Conservation (phyloP, 192 early-diverging fungal genomes). For the Dissophora globulifera region DNA sequence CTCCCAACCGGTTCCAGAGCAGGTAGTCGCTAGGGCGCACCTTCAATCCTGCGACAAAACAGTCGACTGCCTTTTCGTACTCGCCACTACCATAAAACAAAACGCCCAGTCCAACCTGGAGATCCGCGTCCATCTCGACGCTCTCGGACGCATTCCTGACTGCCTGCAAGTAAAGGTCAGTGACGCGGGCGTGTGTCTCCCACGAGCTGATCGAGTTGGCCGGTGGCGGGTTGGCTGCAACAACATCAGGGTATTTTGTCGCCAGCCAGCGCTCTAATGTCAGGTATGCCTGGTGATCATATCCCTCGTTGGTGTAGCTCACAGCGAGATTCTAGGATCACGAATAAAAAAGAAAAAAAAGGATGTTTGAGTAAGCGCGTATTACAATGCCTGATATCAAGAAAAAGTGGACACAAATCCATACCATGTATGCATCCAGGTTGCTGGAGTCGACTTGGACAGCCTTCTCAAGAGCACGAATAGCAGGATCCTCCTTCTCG, state of each 20-base stretch:
- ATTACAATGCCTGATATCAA: neutral
- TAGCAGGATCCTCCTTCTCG: constrained; percentile 95
- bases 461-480: constrained; percentile 89
- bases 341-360: constrained; percentile 15
- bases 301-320: constrained; percentile 97
- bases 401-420: neutral
- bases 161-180: constrained; percentile 83
- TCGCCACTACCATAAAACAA: constrained; percentile 93
- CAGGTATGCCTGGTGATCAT: constrained; percentile 88
- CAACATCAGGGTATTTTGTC: constrained; percentile 73
- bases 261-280: constrained; percentile 91
- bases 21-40: constrained; percentile 89
- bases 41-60: constrained; percentile 91
- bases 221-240: constrained; percentile 40
- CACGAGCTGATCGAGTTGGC: constrained; percentile 56
- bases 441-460: constrained; percentile 80
- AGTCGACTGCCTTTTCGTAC: constrained; percentile 97
- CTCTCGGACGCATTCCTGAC: constrained; percentile 70
- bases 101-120: constrained; percentile 95
- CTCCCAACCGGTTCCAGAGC: constrained; percentile 97
- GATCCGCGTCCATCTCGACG: constrained; percentile 83
- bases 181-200: constrained; percentile 72
- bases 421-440: constrained; percentile 70
- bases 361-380: neutral
- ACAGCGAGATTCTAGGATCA: constrained; percentile 78